Conservation (phyloP, 176 grass and related monocot genomes). For the Zoysia japonica region DNA sequence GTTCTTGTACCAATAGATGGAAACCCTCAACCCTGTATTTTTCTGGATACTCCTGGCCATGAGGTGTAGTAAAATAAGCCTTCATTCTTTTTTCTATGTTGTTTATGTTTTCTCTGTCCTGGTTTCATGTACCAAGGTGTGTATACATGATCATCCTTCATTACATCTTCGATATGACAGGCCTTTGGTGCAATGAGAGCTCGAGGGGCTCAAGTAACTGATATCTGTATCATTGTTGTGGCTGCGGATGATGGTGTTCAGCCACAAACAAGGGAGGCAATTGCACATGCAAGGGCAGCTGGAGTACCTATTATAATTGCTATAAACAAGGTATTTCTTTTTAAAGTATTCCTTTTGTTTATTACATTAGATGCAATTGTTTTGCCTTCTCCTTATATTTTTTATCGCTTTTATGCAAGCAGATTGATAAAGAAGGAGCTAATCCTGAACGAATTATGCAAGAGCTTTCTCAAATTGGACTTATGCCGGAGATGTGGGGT, state of each 20-base stretch:
- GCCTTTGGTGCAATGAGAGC: constrained; percentile 99
- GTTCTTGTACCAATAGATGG: constrained; percentile 90
- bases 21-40: constrained; percentile 78
- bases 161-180: constrained; percentile 54
- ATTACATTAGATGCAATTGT: constrained; percentile 9
- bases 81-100: background rate
- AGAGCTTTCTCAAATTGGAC: constrained; percentile 83
- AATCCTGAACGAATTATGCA: constrained; percentile 90
- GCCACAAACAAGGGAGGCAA: constrained; percentile 92
- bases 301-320: constrained; percentile 91
- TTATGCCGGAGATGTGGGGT: constrained; percentile 96
- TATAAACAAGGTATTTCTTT: constrained; percentile 81
- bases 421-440: constrained; percentile 93
- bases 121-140: background rate
- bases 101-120: background rate
- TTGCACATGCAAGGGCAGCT: constrained; percentile 96
- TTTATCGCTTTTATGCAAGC: constrained; percentile 31
- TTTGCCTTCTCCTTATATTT: constrained; percentile 17
- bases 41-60: constrained; percentile 96
- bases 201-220: constrained; percentile 87
- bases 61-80: constrained; percentile 54
- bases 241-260: constrained; percentile 93
- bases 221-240: constrained; percentile 91
- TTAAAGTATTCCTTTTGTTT: constrained; percentile 23
- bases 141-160: constrained; percentile 17